Percentiles rank a stretch among this genome's conserved stretches.
Conservation (phyloP, 1,284 basidiomycete genomes). For the Ganoderma boninense region DNA sequence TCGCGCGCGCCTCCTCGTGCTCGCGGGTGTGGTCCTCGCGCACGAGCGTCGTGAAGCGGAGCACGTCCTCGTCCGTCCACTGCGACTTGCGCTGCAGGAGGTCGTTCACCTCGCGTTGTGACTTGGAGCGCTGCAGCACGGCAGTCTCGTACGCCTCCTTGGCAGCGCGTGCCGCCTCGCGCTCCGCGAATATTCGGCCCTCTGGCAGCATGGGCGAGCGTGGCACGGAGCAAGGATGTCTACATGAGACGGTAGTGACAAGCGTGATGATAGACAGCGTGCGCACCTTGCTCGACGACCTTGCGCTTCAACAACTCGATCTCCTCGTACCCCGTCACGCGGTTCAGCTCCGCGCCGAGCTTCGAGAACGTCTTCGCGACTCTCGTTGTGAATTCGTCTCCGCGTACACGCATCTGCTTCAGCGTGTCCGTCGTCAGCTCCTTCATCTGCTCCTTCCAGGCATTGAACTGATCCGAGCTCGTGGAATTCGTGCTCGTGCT, state of each 20-base stretch:
- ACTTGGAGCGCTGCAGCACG: slow-evolving; percentile 76
- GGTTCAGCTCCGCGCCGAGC: slow-evolving; percentile 83
- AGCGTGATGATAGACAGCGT: slow-evolving; percentile 1
- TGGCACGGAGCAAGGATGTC: slow-evolving; percentile 4
- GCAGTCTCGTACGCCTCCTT: slow-evolving; percentile 82
- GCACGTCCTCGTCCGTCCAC: slow-evolving; percentile 87
- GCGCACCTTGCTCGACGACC: slow-evolving; percentile 84
- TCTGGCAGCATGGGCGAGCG: slow-evolving; percentile 51
- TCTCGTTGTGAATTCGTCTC: slow-evolving; percentile 63
- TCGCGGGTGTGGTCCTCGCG: slow-evolving; percentile 88
- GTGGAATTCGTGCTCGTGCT: not conserved
- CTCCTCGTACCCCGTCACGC: slow-evolving; percentile 89
- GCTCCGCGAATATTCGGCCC: slow-evolving; percentile 64
- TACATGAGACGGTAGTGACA: not conserved
- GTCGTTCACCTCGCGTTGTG: slow-evolving; percentile 91
- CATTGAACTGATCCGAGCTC: slow-evolving; percentile 12
- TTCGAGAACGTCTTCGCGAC: slow-evolving; percentile 71
- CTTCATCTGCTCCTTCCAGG: slow-evolving; percentile 45
- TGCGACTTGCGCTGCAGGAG: slow-evolving; percentile 88
- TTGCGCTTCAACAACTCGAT: slow-evolving; percentile 84
- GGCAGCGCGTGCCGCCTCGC: slow-evolving; percentile 68
- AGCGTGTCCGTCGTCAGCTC: slow-evolving; percentile 61
- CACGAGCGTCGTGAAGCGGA: slow-evolving; percentile 86
- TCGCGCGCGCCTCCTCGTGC: slow-evolving; percentile 77
- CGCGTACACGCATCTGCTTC: slow-evolving; percentile 56